phyloP scores from a whole-genome alignment of 768 basidiomycete species.

The Calocybe gangraenosa region DNA sequence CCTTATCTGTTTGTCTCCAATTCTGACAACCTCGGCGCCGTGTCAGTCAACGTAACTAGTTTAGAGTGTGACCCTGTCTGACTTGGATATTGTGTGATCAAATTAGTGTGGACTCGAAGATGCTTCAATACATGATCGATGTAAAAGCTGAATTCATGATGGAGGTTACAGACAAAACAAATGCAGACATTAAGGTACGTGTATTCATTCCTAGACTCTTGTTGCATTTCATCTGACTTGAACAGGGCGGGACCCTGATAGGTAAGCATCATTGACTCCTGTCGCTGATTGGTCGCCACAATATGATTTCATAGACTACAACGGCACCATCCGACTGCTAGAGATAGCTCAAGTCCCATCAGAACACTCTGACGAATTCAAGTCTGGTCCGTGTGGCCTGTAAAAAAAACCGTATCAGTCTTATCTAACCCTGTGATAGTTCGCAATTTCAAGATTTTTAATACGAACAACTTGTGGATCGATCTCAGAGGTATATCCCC shows the following conservation, averaged over 20 bases:
- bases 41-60: conserved; percentile 36
- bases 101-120: conserved; percentile 65
- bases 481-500: conserved; percentile 10
- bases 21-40: conserved; percentile 83
- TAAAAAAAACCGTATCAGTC: neutral
- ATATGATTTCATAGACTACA: conserved; percentile 44
- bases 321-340: conserved; percentile 69
- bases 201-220: conserved; percentile 25
- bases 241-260: conserved; percentile 68
- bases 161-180: conserved; percentile 97
- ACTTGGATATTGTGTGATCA: conserved; percentile 14
- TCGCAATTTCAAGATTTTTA: conserved; percentile 80
- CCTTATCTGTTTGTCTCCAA: conserved; percentile 88
- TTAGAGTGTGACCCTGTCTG: neutral
- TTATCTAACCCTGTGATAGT: conserved; percentile 23
- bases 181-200: conserved; percentile 61
- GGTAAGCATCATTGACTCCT: conserved; percentile 26
- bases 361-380: conserved; percentile 83
- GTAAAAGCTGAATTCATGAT: conserved; percentile 81
- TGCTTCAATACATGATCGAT: conserved; percentile 78
- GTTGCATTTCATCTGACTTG: neutral
- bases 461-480: conserved; percentile 68
- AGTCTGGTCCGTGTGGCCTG: conserved; percentile 38
- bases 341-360: conserved; percentile 82
- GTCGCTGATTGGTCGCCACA: neutral